Percentiles rank a stretch among this genome's conserved stretches.
These are phyloP conservation scores for Thermothelomyces thermophilus DNA, from an alignment of 2,329 filamentous ascomycete species.

Conservation along the genomic window DNA sequence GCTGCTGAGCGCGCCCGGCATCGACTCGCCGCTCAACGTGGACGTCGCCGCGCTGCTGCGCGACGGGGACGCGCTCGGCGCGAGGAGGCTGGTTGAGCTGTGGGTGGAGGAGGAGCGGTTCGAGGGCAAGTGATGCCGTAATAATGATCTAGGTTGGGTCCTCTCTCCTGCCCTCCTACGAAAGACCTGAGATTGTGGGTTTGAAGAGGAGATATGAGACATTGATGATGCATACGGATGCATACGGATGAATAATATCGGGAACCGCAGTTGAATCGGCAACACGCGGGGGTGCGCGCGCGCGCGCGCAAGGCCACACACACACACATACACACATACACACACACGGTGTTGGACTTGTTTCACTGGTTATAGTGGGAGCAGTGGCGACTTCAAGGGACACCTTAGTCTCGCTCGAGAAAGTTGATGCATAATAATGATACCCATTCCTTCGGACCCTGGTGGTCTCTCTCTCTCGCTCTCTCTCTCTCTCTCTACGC, in stretches of 20 bases:
- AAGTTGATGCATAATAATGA: slow-evolving; percentile 5
- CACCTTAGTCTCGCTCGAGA: background rate
- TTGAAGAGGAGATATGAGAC: background rate
- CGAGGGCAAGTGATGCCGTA: slow-evolving; percentile 30
- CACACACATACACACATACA: too few species aligned
- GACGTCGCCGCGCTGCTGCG: slow-evolving; percentile 67
- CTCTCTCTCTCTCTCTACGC: slow-evolving; percentile 18
- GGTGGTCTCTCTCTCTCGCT: slow-evolving; percentile 8
- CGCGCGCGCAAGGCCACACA: too few species aligned
- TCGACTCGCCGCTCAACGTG: slow-evolving; percentile 71
- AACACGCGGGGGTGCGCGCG: too few species aligned
- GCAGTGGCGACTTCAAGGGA: background rate
- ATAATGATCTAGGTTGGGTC: background rate
- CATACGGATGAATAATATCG: background rate
- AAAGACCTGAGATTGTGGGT: too few species aligned
- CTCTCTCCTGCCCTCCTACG: background rate
- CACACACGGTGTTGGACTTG: background rate
- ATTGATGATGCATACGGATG: too few species aligned
- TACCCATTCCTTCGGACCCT: slow-evolving; percentile 9
- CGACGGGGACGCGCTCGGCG: slow-evolving; percentile 60
- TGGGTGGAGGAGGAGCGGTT: slow-evolving; percentile 55
- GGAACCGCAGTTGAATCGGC: background rate
- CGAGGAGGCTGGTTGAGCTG: slow-evolving; percentile 63
- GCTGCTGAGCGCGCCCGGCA: slow-evolving; percentile 61
- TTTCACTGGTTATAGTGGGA: background rate